A percentile compares a stretch with the other conserved stretches of the same genome.
Evolutionary conservation across 1,284 basidiomycete genomes (phyloP).

Genomic region (Malassezia brasiliensis): DNA sequence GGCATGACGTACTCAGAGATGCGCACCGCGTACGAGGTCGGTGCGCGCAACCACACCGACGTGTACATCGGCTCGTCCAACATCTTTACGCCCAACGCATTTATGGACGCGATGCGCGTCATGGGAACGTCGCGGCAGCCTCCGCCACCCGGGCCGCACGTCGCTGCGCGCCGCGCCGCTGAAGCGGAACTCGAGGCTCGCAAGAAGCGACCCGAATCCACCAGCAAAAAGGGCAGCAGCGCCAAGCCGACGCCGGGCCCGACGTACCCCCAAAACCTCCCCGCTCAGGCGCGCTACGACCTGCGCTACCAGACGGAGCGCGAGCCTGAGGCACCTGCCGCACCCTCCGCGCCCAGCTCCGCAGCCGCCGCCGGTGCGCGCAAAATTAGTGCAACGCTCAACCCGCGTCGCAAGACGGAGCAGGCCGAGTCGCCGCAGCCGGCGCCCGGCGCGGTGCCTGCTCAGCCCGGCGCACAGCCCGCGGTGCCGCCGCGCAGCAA

Average conservation of each 20-base stretch:
- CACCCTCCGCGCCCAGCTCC: neutral
- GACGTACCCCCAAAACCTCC: constrained; percentile 9
- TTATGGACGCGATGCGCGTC: constrained; percentile 71
- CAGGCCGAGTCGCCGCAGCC: neutral
- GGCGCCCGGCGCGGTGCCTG: neutral
- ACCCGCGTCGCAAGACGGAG: neutral
- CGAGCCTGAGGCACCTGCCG: neutral
- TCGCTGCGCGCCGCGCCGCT: constrained; percentile 22
- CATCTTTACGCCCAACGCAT: constrained; percentile 68
- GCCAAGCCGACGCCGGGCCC: constrained; percentile 14
- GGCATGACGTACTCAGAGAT: constrained; percentile 96
- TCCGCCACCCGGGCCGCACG: constrained; percentile 2
- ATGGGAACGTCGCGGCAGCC: constrained; percentile 28
- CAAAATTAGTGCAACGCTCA: neutral
- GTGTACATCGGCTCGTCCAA: constrained; percentile 90
- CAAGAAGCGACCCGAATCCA: neutral
- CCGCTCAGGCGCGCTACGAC: constrained; percentile 16
- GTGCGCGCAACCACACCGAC: constrained; percentile 67
- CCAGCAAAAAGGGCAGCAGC: neutral
- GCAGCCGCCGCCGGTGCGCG: neutral
- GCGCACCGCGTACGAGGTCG: constrained; percentile 72
- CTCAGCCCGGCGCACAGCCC: neutral
- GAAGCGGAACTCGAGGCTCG: neutral
- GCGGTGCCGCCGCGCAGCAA: neutral
- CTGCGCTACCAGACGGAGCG: constrained; percentile 9